Evolutionary conservation across 2,329 filamentous ascomycete genomes (phyloP).

Genomic region (Hansfordia pulvinata): DNA sequence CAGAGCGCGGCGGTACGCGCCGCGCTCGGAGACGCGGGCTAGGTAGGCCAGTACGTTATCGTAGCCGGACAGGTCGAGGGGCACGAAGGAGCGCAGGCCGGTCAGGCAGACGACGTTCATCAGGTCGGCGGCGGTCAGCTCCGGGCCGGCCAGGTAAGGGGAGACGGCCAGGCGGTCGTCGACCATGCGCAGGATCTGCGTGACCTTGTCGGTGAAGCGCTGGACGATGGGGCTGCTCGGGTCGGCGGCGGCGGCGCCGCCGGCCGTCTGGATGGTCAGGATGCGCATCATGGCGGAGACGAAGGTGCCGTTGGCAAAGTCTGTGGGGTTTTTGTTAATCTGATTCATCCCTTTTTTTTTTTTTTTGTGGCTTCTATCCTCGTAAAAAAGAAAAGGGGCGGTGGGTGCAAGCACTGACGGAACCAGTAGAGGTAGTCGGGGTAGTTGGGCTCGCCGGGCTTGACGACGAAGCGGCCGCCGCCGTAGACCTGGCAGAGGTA

Average conservation of each 20-base stretch:
- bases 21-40: constrained; percentile 24
- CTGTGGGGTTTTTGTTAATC: constrained; percentile 2
- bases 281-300: constrained; percentile 21
- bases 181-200: constrained; percentile 25
- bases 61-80: constrained; percentile 25
- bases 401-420: constrained; percentile 11
- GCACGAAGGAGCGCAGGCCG: constrained; percentile 41
- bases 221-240: constrained; percentile 16
- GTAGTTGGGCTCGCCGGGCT: constrained; percentile 32
- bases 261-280: constrained; percentile 22
- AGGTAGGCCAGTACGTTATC: constrained; percentile 30
- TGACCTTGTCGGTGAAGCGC: constrained; percentile 18
- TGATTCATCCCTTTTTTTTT: background rate
- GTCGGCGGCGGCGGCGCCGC: constrained; percentile 4
- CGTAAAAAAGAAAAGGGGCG: background rate
- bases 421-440: constrained; percentile 53
- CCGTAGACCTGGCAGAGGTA: constrained; percentile 45
- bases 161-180: constrained; percentile 32
- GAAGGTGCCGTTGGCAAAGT: constrained; percentile 37
- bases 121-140: constrained; percentile 53
- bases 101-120: constrained; percentile 49
- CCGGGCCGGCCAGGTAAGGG: constrained; percentile 43
- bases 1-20: constrained; percentile 32
- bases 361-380: too few species aligned
- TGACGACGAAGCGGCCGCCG: constrained; percentile 30